Percentiles rank a stretch among this genome's conserved stretches.
phyloP scores from a whole-genome alignment of 352 stramenopile genomes.

The Globisporangium alternatum region DNA sequence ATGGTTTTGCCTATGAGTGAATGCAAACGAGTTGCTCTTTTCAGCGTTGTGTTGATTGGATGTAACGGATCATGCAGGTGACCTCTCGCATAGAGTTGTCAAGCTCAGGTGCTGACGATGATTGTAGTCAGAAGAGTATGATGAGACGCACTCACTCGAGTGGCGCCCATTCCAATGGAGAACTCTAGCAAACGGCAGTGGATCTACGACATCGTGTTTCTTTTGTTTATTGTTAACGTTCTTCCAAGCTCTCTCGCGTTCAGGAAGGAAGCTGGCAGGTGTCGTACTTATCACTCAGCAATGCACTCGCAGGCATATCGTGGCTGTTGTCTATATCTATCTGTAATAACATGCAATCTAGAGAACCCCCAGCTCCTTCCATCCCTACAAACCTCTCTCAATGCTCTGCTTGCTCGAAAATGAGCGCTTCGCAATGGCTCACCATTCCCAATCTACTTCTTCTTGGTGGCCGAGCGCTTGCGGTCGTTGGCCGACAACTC shows the following conservation, averaged over 20 bases:
- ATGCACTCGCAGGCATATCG: neutral
- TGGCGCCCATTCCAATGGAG: too few relatives aligned
- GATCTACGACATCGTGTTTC: neutral
- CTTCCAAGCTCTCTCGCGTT: neutral
- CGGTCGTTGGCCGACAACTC: conserved; percentile 61
- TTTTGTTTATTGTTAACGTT: neutral
- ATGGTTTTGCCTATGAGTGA: neutral
- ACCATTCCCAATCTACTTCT: conserved; percentile 44
- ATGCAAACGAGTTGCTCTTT: neutral
- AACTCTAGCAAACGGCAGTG: neutral
- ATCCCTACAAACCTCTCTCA: too few relatives aligned
- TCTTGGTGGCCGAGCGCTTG: conserved; percentile 46
- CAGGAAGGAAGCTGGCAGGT: neutral
- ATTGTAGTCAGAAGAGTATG: too few relatives aligned
- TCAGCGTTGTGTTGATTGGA: neutral
- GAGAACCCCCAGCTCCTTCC: neutral
- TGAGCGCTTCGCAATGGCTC: too few relatives aligned
- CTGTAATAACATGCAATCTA: conserved; percentile 12
- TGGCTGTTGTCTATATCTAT: conserved; percentile 9
- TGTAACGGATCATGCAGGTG: neutral
- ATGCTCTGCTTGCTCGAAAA: too few relatives aligned
- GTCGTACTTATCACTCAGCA: neutral
- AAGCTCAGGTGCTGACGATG: too few relatives aligned
- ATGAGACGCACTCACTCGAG: too few relatives aligned
- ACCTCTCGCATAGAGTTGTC: too few relatives aligned